Conservation (phyloP, 1,284 basidiomycete species). For the Dichomitus squalens region DNA sequence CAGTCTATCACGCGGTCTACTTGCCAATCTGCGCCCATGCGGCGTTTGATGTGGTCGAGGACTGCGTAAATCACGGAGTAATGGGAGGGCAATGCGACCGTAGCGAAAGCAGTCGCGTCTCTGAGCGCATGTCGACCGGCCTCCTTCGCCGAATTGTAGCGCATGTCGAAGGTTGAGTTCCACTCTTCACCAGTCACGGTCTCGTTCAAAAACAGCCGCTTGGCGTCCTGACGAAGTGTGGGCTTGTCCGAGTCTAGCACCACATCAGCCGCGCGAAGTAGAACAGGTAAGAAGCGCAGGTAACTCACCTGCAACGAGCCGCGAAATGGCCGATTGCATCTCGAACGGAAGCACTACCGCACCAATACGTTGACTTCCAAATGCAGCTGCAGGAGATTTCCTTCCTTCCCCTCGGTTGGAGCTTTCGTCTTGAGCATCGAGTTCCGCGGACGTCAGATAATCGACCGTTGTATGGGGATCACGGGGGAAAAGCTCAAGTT, state of each 20-base stretch:
- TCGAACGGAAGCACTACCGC: constrained; percentile 70
- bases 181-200: constrained; percentile 43
- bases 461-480: constrained; percentile 33
- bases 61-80: constrained; percentile 74
- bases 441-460: constrained; percentile 31
- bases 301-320: constrained; percentile 58
- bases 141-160: constrained; percentile 62
- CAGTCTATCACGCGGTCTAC: constrained; percentile 70
- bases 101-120: constrained; percentile 75
- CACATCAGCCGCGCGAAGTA: not conserved
- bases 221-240: constrained; percentile 66
- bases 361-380: constrained; percentile 75
- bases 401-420: constrained; percentile 46
- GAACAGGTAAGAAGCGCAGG: not conserved
- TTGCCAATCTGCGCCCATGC: constrained; percentile 61
- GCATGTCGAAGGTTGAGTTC: constrained; percentile 54
- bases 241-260: constrained; percentile 62
- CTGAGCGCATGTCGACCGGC: constrained; percentile 58
- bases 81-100: constrained; percentile 75
- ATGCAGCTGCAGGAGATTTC: constrained; percentile 80
- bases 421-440: constrained; percentile 31
- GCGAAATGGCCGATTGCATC: constrained; percentile 60
- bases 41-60: constrained; percentile 60
- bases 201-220: constrained; percentile 59
- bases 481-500: constrained; percentile 54